A percentile compares a stretch with the other conserved stretches of the same genome.
phyloP scores from a whole-genome alignment of 306 rosid genomes.

The Fragaria ananassa region DNA sequence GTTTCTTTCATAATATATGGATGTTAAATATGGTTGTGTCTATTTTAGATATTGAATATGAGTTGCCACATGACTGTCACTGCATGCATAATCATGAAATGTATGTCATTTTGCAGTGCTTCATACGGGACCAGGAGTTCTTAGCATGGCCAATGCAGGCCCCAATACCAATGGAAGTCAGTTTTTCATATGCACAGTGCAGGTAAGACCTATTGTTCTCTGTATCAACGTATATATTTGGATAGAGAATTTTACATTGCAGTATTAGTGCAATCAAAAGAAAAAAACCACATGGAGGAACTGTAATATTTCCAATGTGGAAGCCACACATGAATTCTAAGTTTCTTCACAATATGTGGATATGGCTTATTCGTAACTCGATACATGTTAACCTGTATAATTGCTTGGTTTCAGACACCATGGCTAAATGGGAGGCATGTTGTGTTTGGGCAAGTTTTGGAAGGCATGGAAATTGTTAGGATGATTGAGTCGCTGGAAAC shows the following conservation, averaged over 20 bases:
- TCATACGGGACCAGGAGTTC: constrained; percentile 79
- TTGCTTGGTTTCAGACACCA: constrained; percentile 62
- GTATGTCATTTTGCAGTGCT: constrained; percentile 48
- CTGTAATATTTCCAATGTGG: background rate
- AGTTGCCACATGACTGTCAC: background rate
- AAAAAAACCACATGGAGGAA: background rate
- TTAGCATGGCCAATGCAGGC: constrained; percentile 99
- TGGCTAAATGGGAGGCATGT: constrained; percentile 97
- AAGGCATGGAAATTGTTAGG: constrained; percentile 79
- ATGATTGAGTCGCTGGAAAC: constrained; percentile 82
- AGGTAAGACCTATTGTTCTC: constrained; percentile 39
- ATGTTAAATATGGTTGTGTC: background rate
- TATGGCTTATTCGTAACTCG: background rate
- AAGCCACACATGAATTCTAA: background rate
- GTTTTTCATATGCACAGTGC: constrained; percentile 91
- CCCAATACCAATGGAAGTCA: constrained; percentile 98
- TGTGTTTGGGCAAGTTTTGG: constrained; percentile 97
- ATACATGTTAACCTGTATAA: constrained; percentile 6
- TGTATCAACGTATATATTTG: background rate
- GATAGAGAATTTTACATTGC: background rate
- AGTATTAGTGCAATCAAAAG: background rate
- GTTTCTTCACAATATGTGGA: background rate
- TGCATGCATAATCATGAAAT: constrained; percentile 23
- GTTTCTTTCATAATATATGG: background rate
- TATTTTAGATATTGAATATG: background rate